A percentile compares a stretch with the other conserved stretches of the same genome.
Conservation (phyloP, 306 rosid genomes). For the Gynostemma pentaphyllum region DNA sequence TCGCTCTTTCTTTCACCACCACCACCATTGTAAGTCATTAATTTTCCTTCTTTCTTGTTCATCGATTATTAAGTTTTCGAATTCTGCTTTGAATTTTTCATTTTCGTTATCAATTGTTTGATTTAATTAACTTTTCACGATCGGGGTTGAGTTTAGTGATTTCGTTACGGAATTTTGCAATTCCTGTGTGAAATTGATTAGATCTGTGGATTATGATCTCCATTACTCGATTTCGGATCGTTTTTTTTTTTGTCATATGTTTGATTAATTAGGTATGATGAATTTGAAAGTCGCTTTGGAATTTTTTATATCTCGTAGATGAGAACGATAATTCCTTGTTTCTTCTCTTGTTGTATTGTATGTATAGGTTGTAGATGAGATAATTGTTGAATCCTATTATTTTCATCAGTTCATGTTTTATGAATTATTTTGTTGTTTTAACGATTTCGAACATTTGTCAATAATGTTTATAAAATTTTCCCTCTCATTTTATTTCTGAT, state of each 20-base stretch:
- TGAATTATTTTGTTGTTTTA: neutral
- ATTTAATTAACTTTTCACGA: neutral
- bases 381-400: neutral
- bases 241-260: neutral
- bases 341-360: neutral
- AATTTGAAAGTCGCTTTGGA: neutral
- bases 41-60: neutral
- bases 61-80: neutral
- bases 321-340: neutral
- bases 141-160: neutral
- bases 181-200: neutral
- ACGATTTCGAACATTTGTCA: no score
- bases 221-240: neutral
- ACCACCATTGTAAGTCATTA: neutral
- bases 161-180: neutral
- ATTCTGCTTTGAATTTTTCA: no score
- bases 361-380: neutral
- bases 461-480: no score
- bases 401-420: no score
- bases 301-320: neutral
- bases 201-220: neutral
- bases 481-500: no score
- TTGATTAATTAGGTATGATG: neutral
- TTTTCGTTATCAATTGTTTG: neutral
- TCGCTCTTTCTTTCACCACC: neutral